A percentile compares a stretch with the other conserved stretches of the same genome.
phyloP scores from a whole-genome alignment of 306 rosid genomes.

The Rosa lucieae region DNA sequence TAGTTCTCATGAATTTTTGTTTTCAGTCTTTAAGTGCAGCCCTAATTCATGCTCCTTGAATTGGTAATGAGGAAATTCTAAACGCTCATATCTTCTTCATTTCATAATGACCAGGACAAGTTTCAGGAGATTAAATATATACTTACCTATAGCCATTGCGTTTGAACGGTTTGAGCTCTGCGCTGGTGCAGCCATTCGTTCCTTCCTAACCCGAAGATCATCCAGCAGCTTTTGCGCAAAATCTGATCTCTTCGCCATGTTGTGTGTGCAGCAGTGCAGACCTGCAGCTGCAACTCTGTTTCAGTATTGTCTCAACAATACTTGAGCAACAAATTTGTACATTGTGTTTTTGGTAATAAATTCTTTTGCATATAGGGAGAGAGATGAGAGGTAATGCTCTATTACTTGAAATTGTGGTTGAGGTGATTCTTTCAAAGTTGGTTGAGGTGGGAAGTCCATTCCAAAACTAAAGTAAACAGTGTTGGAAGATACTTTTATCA shows the following conservation, averaged over 20 bases:
- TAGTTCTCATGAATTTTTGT: not conserved
- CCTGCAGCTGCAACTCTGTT: not conserved
- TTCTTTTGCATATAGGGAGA: conserved; percentile 8
- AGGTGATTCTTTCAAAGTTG: conserved; percentile 70
- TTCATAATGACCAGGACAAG: not conserved
- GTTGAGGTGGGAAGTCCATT: conserved; percentile 62
- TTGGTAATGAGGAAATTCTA: not conserved
- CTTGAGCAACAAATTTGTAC: conserved; percentile 18
- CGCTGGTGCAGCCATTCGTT: conserved; percentile 58
- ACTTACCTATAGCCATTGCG: conserved; percentile 55
- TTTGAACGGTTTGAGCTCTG: conserved; percentile 59
- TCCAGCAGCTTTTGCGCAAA: conserved; percentile 96
- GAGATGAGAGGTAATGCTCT: conserved; percentile 13
- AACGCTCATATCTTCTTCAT: not conserved
- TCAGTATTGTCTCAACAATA: not conserved
- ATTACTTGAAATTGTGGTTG: conserved; percentile 40
- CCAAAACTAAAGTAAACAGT: conserved; percentile 28
- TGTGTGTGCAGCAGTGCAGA: not conserved
- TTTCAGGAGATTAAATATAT: not conserved
- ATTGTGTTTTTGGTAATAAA: not conserved
- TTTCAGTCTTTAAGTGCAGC: not conserved
- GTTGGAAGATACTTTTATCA: not conserved
- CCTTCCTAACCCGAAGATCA: conserved; percentile 76
- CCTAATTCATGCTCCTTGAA: not conserved
- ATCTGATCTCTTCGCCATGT: conserved; percentile 86